Evolutionary conservation across 1,284 basidiomycete genomes (phyloP).

Genomic region (Porogramme epimiltina): DNA sequence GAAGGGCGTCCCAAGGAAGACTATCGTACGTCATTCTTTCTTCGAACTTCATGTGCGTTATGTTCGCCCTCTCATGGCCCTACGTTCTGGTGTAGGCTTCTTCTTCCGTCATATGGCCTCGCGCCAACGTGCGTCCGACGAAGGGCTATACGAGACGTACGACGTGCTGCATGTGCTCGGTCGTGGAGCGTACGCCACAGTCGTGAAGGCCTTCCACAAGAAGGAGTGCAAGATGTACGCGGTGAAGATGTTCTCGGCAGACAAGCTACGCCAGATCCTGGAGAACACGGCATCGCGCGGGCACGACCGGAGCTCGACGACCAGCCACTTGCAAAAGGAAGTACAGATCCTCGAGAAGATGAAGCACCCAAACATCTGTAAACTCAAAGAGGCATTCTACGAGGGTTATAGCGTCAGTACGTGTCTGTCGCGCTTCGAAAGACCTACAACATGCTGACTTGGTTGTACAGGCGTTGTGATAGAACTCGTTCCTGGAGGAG

Average conservation of each 20-base stretch:
- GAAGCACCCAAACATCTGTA: slow-evolving; percentile 80
- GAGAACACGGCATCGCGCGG: not conserved
- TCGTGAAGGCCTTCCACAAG: slow-evolving; percentile 66
- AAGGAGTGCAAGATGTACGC: slow-evolving; percentile 63
- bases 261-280: slow-evolving; percentile 31
- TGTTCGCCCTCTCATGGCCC: too few species aligned
- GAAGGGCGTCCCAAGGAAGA: slow-evolving; percentile 47
- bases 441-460: not conserved
- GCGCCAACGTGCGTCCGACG: slow-evolving; percentile 37
- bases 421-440: slow-evolving; percentile 17
- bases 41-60: not conserved
- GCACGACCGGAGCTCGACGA: not conserved
- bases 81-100: slow-evolving; percentile 37
- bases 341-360: slow-evolving; percentile 76
- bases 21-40: slow-evolving; percentile 45
- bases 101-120: slow-evolving; percentile 54
- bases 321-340: slow-evolving; percentile 60
- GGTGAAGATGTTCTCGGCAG: slow-evolving; percentile 71
- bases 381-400: slow-evolving; percentile 72
- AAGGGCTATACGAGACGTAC: slow-evolving; percentile 60
- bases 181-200: slow-evolving; percentile 78
- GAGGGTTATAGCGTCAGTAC: slow-evolving; percentile 3
- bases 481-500: slow-evolving; percentile 84
- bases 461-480: slow-evolving; percentile 63
- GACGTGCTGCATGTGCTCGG: slow-evolving; percentile 69